Conservation (phyloP, 228 moss, liverwort and hornwort species). For the Sphagnum magellanicum region DNA sequence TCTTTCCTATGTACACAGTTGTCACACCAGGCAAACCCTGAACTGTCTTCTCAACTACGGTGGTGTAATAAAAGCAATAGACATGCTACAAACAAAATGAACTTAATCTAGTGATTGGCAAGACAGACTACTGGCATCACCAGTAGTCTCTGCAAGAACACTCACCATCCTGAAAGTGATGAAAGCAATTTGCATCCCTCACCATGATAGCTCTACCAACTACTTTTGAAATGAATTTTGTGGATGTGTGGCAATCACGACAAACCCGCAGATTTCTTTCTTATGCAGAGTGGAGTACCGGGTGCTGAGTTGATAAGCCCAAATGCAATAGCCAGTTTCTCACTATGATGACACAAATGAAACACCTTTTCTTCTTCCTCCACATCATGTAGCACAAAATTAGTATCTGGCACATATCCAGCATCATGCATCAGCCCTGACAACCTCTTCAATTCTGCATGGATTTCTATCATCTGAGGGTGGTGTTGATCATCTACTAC, state of each 20-base stretch:
- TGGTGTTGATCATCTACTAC: background rate
- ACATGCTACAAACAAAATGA: no score
- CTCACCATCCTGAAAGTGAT: background rate
- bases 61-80: no score
- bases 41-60: no score
- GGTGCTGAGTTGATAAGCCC: background rate
- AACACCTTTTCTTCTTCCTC: conserved; percentile 2
- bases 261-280: background rate
- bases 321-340: background rate
- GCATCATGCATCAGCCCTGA: background rate
- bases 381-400: conserved; percentile 3
- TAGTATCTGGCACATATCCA: background rate
- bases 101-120: no score
- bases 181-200: conserved; percentile 1
- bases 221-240: conserved; percentile 2
- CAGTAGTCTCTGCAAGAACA: background rate
- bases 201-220: background rate
- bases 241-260: background rate
- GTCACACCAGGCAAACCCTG: no score
- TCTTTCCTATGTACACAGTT: no score
- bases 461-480: background rate
- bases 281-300: background rate
- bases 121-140: no score
- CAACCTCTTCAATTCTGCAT: conserved; percentile 3
- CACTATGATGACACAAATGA: background rate